A percentile compares a stretch with the other conserved stretches of the same genome.
phyloP scores from a whole-genome alignment of 208 protist species.

The Wallacemonas sp. region DNA sequence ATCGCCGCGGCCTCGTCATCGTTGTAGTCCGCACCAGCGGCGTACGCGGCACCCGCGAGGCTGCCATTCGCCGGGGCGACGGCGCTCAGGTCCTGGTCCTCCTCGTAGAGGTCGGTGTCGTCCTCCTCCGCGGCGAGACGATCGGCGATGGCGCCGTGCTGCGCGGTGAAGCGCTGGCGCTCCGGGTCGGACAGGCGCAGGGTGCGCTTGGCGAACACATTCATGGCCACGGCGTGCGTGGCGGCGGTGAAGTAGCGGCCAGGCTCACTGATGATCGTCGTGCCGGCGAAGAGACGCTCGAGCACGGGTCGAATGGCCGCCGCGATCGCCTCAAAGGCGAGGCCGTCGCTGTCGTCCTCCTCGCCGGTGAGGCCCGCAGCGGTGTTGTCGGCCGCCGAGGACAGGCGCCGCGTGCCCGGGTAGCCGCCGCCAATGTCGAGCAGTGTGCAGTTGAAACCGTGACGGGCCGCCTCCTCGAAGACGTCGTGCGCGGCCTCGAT shows the following conservation, averaged over 20 bases:
- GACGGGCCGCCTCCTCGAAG: slow-evolving; percentile 54
- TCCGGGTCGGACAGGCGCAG: slow-evolving; percentile 28
- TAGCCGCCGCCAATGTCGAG: slow-evolving; percentile 92
- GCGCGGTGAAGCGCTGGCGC: not conserved
- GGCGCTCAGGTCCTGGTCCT: not conserved
- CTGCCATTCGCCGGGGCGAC: not conserved
- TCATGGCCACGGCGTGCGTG: slow-evolving; percentile 64
- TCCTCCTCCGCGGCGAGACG: slow-evolving; percentile 4
- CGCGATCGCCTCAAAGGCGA: slow-evolving; percentile 61
- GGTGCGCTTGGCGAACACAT: slow-evolving; percentile 61
- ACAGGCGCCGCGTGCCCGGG: slow-evolving; percentile 41
- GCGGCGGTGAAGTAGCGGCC: slow-evolving; percentile 83
- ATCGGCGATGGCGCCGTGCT: not conserved
- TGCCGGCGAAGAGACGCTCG: slow-evolving; percentile 58
- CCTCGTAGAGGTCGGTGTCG: not conserved
- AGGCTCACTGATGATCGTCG: slow-evolving; percentile 80
- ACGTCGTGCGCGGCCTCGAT: slow-evolving; percentile 51
- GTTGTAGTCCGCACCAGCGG: slow-evolving; percentile 24
- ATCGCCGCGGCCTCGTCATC: slow-evolving; percentile 18
- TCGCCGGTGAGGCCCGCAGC: not conserved
- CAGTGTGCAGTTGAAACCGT: slow-evolving; percentile 76
- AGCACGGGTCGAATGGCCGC: slow-evolving; percentile 51
- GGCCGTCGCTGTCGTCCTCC: slow-evolving; percentile 7
- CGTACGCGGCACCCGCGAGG: not conserved
- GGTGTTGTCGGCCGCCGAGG: not conserved